These are phyloP conservation scores for Cladosporium sp. DNA, from an alignment of 2,329 filamentous ascomycete genomes.

Conservation along the genomic window DNA sequence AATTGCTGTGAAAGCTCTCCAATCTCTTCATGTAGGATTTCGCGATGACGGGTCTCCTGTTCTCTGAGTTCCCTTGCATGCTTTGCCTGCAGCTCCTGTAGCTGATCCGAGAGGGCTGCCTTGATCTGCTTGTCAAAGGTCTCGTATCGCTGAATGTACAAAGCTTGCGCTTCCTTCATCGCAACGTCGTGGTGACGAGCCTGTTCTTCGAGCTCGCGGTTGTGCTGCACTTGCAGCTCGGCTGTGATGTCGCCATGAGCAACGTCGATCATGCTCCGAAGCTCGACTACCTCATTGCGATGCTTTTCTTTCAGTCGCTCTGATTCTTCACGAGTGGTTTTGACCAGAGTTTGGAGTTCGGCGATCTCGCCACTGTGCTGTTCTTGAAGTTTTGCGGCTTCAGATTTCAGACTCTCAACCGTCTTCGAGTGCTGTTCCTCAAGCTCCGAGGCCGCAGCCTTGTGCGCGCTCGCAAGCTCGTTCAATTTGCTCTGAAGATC, in stretches of 20 bases:
- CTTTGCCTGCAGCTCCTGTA: slow-evolving; percentile 9
- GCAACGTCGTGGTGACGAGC: slow-evolving; percentile 5
- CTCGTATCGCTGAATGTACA: slow-evolving; percentile 5
- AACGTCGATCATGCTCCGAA: slow-evolving; percentile 5
- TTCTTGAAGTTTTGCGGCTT: slow-evolving; percentile 14
- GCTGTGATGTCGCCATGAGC: slow-evolving; percentile 7
- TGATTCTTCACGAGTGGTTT: slow-evolving; percentile 19
- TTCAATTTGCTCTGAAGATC: not conserved
- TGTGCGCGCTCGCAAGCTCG: slow-evolving; percentile 13
- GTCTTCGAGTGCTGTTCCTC: slow-evolving; percentile 7
- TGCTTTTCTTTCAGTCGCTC: slow-evolving; percentile 19
- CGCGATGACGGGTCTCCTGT: not conserved
- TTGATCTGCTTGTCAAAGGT: slow-evolving; percentile 5
- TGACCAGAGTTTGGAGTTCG: slow-evolving; percentile 1
- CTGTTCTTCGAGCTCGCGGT: slow-evolving; percentile 3
- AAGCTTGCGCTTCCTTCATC: slow-evolving; percentile 5
- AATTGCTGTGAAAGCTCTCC: slow-evolving; percentile 10
- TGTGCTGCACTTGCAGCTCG: slow-evolving; percentile 6
- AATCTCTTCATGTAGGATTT: slow-evolving; percentile 5
- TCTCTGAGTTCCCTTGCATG: not conserved
- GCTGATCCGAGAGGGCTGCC: slow-evolving; percentile 8
- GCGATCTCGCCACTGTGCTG: slow-evolving; percentile 14
- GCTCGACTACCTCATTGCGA: slow-evolving; percentile 11
- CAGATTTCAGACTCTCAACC: not conserved
- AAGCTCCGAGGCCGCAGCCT: slow-evolving; percentile 13